Evolutionary conservation across 441 rosid genomes (phyloP).

Genomic region (Flueggea neowawraea): DNA sequence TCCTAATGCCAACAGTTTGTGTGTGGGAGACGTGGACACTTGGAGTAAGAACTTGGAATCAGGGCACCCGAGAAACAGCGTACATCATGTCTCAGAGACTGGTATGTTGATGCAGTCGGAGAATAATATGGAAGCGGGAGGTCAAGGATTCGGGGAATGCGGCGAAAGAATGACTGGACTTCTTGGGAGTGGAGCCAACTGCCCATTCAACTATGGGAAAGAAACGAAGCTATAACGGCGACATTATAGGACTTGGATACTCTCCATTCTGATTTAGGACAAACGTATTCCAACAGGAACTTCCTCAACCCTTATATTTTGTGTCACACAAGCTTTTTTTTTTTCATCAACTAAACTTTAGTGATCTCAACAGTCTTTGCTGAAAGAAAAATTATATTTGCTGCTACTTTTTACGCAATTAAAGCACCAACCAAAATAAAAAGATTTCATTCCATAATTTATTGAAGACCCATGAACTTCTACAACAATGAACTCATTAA

Average conservation of each 20-base stretch:
- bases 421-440: no score
- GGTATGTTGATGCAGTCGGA: slow-evolving; percentile 21
- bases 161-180: slow-evolving; percentile 41
- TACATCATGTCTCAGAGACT: slow-evolving; percentile 12
- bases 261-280: slow-evolving; percentile 25
- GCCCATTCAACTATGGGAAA: slow-evolving; percentile 23
- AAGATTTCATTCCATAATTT: no score
- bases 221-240: slow-evolving; percentile 27
- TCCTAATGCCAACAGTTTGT: slow-evolving; percentile 12
- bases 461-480: no score
- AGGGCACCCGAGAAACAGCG: slow-evolving; percentile 13
- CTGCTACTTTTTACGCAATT: no score
- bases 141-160: slow-evolving; percentile 18
- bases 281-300: no score
- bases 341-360: no score
- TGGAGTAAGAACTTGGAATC: slow-evolving; percentile 21
- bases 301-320: no score
- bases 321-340: no score
- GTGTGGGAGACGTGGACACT: slow-evolving; percentile 15
- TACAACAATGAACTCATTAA: no score
- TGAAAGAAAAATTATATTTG: no score
- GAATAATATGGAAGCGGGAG: slow-evolving; percentile 14
- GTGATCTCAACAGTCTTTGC: no score
- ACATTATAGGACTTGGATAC: slow-evolving; percentile 20
- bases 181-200: slow-evolving; percentile 46